A percentile compares a stretch with the other conserved stretches of the same genome.
phyloP scores from a whole-genome alignment of 306 rosid genomes.

The Prunus padus region DNA sequence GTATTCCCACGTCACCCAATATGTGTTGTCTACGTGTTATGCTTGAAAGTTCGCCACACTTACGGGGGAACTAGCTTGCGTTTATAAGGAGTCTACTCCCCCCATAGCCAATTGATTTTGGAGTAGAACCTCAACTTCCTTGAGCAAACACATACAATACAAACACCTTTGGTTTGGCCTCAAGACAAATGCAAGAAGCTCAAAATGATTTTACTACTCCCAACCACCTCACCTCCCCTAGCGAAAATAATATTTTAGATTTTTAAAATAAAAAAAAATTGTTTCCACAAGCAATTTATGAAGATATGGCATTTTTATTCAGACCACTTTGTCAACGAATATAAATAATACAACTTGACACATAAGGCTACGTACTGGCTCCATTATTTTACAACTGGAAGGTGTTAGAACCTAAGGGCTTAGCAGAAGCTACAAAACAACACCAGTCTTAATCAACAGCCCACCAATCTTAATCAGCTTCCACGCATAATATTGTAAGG shows the following conservation, averaged over 20 bases:
- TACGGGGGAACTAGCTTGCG: too few species aligned
- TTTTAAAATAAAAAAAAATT: too few species aligned
- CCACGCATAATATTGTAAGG: background rate
- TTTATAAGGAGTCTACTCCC: too few species aligned
- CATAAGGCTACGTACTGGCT: background rate
- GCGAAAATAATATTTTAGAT: too few species aligned
- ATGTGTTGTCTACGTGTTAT: too few species aligned
- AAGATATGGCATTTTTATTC: background rate
- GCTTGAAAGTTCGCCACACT: too few species aligned
- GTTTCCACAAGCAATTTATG: too few species aligned
- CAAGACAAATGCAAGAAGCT: background rate
- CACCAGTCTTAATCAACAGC: background rate
- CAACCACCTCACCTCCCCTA: too few species aligned
- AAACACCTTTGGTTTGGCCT: background rate
- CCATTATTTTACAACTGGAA: background rate
- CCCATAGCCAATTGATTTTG: too few species aligned
- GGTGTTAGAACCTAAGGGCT: background rate
- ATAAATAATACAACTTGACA: background rate
- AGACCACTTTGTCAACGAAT: background rate
- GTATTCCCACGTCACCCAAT: too few species aligned
- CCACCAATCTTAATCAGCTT: slow-evolving; percentile 2
- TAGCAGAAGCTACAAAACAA: background rate
- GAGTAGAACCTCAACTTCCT: too few species aligned
- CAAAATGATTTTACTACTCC: background rate
- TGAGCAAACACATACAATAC: background rate